phyloP scores from a whole-genome alignment of 2,329 filamentous ascomycete species.

The Colletotrichum sp. region DNA sequence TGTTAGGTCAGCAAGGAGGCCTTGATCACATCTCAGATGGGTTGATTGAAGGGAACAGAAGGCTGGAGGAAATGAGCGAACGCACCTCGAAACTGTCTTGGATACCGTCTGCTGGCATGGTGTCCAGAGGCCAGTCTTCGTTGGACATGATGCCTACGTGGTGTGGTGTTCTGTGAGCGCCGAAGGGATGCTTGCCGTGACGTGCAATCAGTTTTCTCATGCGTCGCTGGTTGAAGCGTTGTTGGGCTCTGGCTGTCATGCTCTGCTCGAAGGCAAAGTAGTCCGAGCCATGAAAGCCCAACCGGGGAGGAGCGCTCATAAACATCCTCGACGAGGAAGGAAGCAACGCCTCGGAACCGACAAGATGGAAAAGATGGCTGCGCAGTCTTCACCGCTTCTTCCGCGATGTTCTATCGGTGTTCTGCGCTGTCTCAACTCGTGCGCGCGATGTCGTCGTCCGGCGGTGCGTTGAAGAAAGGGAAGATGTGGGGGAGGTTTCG shows the following conservation, averaged over 20 bases:
- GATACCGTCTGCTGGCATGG: constrained; percentile 4
- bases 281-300: constrained; percentile 15
- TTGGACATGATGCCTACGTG: constrained; percentile 4
- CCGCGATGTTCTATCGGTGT: background rate
- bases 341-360: background rate
- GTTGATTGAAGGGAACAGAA: background rate
- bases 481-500: background rate
- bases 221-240: constrained; percentile 1
- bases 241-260: constrained; percentile 2
- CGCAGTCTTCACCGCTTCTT: constrained; percentile 8
- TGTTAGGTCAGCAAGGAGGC: background rate
- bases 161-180: background rate
- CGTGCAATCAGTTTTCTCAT: constrained; percentile 9
- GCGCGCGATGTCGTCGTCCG: constrained; percentile 20
- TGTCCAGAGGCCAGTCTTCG: background rate
- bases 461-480: background rate
- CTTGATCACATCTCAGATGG: constrained; percentile 17
- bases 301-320: constrained; percentile 16
- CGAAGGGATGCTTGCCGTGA: constrained; percentile 4
- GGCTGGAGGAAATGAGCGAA: background rate
- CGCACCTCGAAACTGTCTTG: constrained; percentile 22
- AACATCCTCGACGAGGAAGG: constrained; percentile 9
- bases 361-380: background rate
- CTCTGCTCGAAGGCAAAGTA: constrained; percentile 16
- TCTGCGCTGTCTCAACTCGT: constrained; percentile 5